phyloP scores from a whole-genome alignment of 2,329 filamentous ascomycete species.

The Xylariaceae sp. region DNA sequence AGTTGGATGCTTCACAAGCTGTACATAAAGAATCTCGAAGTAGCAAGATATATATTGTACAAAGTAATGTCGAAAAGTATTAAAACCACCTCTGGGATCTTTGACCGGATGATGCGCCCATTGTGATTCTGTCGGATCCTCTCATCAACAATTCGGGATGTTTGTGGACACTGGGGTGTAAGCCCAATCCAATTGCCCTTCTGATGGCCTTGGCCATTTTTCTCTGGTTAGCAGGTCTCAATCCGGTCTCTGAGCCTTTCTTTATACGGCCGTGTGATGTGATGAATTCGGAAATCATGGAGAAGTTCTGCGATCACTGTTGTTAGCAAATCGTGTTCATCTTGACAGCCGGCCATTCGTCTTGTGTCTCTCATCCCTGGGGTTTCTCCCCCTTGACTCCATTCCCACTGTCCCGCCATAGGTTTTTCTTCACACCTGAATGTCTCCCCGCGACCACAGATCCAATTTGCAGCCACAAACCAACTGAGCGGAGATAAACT shows the following conservation, averaged over 20 bases:
- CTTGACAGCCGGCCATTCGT: neutral
- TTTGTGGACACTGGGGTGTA: constrained; percentile 85
- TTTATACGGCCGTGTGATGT: constrained; percentile 80
- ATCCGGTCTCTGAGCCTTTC: constrained; percentile 66
- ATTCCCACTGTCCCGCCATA: too few relatives aligned
- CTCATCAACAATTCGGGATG: constrained; percentile 74
- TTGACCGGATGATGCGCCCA: constrained; percentile 19
- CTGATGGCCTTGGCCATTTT: constrained; percentile 90
- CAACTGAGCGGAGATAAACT: constrained; percentile 24
- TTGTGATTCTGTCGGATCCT: constrained; percentile 9
- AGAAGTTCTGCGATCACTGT: constrained; percentile 65
- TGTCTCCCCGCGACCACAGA: neutral
- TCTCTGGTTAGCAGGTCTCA: constrained; percentile 85
- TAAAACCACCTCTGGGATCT: constrained; percentile 7
- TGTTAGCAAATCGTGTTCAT: neutral
- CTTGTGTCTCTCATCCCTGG: neutral
- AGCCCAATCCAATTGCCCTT: constrained; percentile 78
- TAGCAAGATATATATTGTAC: constrained; percentile 24
- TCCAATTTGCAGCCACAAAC: neutral
- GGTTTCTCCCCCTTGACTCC: neutral
- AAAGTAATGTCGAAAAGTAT: constrained; percentile 8
- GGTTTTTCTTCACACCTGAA: too few relatives aligned
- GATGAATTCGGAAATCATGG: constrained; percentile 84
- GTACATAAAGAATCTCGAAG: constrained; percentile 27
- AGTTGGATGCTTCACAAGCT: constrained; percentile 26